Percentiles rank a stretch among this genome's conserved stretches.
These are phyloP conservation scores for Pythium aquatile DNA, from an alignment of 352 stramenopile genomes.

Conservation along the genomic window DNA sequence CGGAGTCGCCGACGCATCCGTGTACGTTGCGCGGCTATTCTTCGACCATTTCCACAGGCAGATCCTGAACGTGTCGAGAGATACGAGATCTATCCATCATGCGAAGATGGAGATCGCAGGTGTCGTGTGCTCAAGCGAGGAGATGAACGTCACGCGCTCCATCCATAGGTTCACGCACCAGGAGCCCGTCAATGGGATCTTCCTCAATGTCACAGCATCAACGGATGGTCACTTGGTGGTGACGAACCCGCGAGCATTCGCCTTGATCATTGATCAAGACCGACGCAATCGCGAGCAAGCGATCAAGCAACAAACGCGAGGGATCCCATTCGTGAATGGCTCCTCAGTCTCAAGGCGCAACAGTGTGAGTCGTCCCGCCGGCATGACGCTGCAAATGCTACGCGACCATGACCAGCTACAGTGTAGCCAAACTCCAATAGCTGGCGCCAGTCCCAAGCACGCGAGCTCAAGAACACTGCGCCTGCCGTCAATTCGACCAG, in stretches of 20 bases:
- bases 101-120: slow-evolving; percentile 13
- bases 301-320: background rate
- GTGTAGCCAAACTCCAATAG: background rate
- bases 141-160: slow-evolving; percentile 1
- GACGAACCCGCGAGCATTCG: slow-evolving; percentile 11
- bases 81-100: background rate
- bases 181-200: background rate
- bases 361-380: background rate
- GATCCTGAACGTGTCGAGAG: background rate
- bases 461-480: slow-evolving; percentile 5
- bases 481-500: slow-evolving; percentile 14
- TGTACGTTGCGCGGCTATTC: slow-evolving; percentile 17
- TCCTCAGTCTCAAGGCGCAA: background rate
- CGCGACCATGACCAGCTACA: slow-evolving; percentile 3
- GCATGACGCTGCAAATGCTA: slow-evolving; percentile 19
- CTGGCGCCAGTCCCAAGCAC: background rate
- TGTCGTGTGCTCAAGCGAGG: slow-evolving; percentile 13
- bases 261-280: slow-evolving; percentile 6
- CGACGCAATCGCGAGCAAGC: slow-evolving; percentile 3
- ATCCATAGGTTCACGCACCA: background rate
- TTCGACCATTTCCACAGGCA: slow-evolving; percentile 25
- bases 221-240: slow-evolving; percentile 21
- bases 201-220: slow-evolving; percentile 7
- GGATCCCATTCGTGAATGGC: background rate
- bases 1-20: slow-evolving; percentile 19